Conservation (phyloP, 2,329 filamentous ascomycete genomes). For the Colletotrichum paranaense region DNA sequence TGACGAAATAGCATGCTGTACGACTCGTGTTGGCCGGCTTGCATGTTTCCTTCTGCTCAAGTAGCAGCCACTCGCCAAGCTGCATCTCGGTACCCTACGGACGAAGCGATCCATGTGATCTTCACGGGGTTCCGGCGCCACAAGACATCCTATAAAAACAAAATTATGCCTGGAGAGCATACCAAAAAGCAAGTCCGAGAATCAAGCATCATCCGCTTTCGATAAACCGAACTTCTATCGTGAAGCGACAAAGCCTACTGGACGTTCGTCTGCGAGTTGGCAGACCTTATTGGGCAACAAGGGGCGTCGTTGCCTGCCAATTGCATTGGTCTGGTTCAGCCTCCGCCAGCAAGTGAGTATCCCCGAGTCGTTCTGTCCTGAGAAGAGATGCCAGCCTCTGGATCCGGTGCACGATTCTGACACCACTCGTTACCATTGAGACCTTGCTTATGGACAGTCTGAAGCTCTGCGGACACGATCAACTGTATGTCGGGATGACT, state of each 20-base stretch:
- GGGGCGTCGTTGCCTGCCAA: background rate
- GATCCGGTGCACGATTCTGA: background rate
- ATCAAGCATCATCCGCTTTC: background rate
- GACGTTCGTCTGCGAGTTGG: background rate
- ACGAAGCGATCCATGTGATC: background rate
- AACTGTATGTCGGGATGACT: background rate
- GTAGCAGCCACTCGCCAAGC: background rate
- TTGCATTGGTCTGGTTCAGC: background rate
- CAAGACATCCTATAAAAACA: background rate
- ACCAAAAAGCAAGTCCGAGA: conserved; percentile 8
- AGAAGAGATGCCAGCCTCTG: background rate
- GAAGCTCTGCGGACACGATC: background rate
- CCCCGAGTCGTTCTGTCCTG: background rate
- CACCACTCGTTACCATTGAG: background rate
- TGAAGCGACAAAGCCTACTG: background rate
- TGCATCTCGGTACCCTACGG: background rate
- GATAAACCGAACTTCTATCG: background rate
- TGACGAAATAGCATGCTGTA: background rate
- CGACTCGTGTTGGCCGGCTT: background rate
- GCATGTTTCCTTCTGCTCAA: background rate
- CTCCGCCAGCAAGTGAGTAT: background rate
- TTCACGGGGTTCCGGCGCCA: background rate
- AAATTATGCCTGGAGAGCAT: background rate
- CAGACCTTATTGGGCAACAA: background rate
- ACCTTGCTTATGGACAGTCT: background rate